Base-by-base conservation (phyloP, 2,329 filamentous ascomycete genomes). In the Periconia sp. region DNA sequence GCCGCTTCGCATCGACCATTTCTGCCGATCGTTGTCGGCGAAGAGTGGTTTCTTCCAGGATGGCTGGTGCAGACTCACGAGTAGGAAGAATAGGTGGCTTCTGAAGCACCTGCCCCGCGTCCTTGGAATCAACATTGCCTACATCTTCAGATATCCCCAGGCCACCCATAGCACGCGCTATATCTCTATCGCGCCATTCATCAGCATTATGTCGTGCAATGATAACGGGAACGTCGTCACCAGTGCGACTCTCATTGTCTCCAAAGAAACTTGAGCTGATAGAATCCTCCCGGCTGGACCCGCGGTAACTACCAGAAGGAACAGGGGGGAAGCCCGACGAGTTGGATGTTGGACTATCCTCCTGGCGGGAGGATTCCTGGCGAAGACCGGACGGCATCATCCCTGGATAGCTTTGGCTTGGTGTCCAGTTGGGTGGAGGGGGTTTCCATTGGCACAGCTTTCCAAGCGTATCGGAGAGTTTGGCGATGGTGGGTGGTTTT, bases 361-460 rank as follows among this genome's bases (percentile, higher is more conserved):
- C 92, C 3, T 70, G 63, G 80, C 76, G 49, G 81, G 82, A 45
- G 45, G 83, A 86, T 53, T 86, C 82, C 61, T 89, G 85, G 35
- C 89, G 85, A 27, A 90, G 76, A 23, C 80, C 81, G 1, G 88
- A 85, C 1, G 76, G 75, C 41, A 85, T 83, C 42, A 88, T 79
- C 10, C 65, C 63, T 3, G 68, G 62, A 47, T 67, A 68, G 30
- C 65, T 71, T 18, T 67, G 68, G 17, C 45, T 61, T 19, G 77
- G 76, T 30, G 74, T 77, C 79, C 78, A 81, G 30, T 85, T 83
- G 52, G 83, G 81, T 14, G 85, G 82, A 8, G 92, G 88, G 6
- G 92, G 85, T 68, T 93, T 95, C 94, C 94, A 99, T 66, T 96
- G 90, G 68, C 94, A 99, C 27, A 96, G 83, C 52, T 88, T 87